These are phyloP conservation scores for Pichia phayaonensis DNA, from an alignment of 805 yeast species.

Conservation along the genomic window DNA sequence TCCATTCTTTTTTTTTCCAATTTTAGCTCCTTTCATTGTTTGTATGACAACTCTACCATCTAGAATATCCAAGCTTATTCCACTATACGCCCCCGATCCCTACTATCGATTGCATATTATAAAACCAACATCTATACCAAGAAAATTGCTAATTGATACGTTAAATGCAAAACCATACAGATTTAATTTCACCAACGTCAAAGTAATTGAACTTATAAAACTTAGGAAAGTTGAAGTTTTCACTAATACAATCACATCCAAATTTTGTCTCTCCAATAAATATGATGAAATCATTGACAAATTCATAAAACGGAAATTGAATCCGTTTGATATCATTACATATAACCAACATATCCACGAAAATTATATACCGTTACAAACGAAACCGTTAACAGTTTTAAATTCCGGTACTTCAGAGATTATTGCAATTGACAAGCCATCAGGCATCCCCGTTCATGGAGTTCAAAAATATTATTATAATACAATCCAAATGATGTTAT, in stretches of 20 bases:
- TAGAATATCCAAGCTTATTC: not conserved
- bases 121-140: not conserved
- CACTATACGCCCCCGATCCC: not conserved
- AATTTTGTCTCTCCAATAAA: not conserved
- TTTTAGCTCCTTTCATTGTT: not conserved
- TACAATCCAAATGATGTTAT: constrained; percentile 37
- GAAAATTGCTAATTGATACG: not conserved
- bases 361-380: constrained; percentile 5
- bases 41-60: not conserved
- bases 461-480: constrained; percentile 37
- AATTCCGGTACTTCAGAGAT: not conserved
- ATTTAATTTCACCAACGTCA: constrained; percentile 2
- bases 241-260: not conserved
- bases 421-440: constrained; percentile 40
- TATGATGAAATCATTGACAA: not conserved
- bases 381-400: not conserved
- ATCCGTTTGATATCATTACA: not conserved
- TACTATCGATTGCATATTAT: not conserved
- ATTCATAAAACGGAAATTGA: not conserved
- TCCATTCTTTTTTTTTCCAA: not conserved
- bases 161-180: constrained; percentile 10
- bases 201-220: not conserved
- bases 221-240: not conserved
- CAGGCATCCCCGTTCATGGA: constrained; percentile 48
- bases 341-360: constrained; percentile 13